Evolutionary conservation across 2,329 filamentous ascomycete species (phyloP).

Genomic region (Diaporthe helianthi): DNA sequence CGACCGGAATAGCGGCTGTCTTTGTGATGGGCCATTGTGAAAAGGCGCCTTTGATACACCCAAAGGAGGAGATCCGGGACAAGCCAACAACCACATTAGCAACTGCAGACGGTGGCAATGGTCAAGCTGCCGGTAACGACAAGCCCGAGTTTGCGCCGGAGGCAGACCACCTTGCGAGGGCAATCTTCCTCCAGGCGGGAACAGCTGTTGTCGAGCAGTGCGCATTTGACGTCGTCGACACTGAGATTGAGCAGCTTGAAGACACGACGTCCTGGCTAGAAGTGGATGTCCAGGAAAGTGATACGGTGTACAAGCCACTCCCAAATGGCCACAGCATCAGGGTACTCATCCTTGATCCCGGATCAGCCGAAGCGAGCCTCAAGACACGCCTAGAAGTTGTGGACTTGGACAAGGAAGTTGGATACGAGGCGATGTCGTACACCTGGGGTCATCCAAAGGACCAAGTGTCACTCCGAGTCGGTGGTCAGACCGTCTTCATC

Average conservation of each 20-base stretch:
- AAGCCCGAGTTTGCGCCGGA: conserved; percentile 26
- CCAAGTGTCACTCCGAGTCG: not conserved
- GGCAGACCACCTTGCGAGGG: conserved; percentile 32
- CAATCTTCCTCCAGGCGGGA: conserved; percentile 33
- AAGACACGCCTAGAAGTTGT: conserved; percentile 15
- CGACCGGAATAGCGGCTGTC: conserved; percentile 28
- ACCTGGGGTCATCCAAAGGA: conserved; percentile 21
- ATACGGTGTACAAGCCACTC: not conserved
- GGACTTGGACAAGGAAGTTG: conserved; percentile 9
- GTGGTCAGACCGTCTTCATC: not conserved
- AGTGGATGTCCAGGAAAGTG: not conserved
- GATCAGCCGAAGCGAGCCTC: not conserved
- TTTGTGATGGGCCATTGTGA: conserved; percentile 35
- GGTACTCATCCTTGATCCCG: conserved; percentile 5
- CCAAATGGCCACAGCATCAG: conserved; percentile 18
- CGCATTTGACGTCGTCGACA: conserved; percentile 19
- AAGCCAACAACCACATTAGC: not conserved
- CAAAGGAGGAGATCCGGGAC: not conserved
- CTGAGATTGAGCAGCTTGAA: not conserved
- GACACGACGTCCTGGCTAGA: conserved; percentile 2
- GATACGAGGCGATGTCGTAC: conserved; percentile 26
- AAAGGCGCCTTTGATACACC: not conserved
- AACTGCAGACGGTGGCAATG: not conserved
- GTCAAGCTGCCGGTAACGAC: not conserved
- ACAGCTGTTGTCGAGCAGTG: conserved; percentile 32